Evolutionary conservation across 169 alveolate species (phyloP), one percentile per base, ranked within the genome.

Genomic region (Cryptosporidium ubiquitum): DNA sequence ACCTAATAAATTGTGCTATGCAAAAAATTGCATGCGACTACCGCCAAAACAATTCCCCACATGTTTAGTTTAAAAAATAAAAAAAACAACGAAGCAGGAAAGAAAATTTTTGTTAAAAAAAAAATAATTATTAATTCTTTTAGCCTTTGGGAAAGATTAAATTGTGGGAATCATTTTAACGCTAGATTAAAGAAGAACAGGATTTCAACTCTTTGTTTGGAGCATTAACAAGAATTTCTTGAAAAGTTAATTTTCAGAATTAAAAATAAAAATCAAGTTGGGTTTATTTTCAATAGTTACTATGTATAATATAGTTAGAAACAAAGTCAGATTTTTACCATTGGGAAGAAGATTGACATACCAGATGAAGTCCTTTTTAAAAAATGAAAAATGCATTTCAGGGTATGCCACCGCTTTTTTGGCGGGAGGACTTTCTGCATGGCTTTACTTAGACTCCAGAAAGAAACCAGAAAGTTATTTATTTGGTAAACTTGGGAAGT

Each of bases 21-120:
- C 39, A 64, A 37, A 64, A 37, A 33, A 33, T 29, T 64, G 71
- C 71, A 64, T 64, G 71, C 20, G 3, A 5, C 9, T 33, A 49
- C 31, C 71, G 71, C 71, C 51, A 26, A 57, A 64, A 0, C 5
- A 3, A 2, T 64, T 64, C 71, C 71, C 71, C 71, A 64, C 71
- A 64, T 4, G 23, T 64, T 42, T 55, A 6, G 37, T 26, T 55
- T 55, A 14, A 3, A 14, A 55, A 20, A 23, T 5, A 26, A 6
- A 26, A 18, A 55, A 26, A 55, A 20, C n/a, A 5, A 55, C 1
- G 10, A 23, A 23, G 66, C 20, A 55, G 35, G 66, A 7, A 55
- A 26, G n/a, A 31, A 3, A 55, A 23, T 55, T 20, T 26, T 55
- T 26, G 2, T 4, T 7, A 7, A 23, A 23, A 55, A 20, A 35